Conservation (phyloP, 2,329 filamentous ascomycete genomes). For the Sarocladiaceae sp. region DNA sequence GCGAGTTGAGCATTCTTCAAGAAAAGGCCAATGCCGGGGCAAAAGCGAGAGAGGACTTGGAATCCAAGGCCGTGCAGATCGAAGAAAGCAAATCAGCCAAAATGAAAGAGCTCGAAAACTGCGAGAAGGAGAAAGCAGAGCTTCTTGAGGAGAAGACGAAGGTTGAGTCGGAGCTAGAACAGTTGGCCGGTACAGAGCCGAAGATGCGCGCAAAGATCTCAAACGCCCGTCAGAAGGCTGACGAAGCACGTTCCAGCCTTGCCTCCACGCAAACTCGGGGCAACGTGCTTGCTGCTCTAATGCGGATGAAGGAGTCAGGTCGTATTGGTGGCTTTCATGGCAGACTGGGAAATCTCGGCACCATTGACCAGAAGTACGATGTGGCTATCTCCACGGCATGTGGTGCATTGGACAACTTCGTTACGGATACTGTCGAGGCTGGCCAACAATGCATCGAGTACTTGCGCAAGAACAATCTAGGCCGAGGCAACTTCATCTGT, state of each 20-base stretch:
- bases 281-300: slow-evolving; percentile 83
- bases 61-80: slow-evolving; percentile 70
- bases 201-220: slow-evolving; percentile 80
- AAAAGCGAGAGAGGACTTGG: slow-evolving; percentile 74
- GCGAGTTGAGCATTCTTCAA: slow-evolving; percentile 83
- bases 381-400: slow-evolving; percentile 98
- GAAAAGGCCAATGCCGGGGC: slow-evolving; percentile 86
- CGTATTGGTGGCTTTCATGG: slow-evolving; percentile 97
- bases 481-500: slow-evolving; percentile 93
- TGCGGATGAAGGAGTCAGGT: slow-evolving; percentile 92
- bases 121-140: slow-evolving; percentile 63
- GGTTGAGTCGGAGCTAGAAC: slow-evolving; percentile 64
- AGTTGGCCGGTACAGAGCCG: slow-evolving; percentile 71
- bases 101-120: slow-evolving; percentile 66
- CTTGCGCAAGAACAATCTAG: slow-evolving; percentile 92
- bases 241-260: slow-evolving; percentile 87
- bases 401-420: slow-evolving; percentile 85
- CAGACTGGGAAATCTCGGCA: slow-evolving; percentile 85
- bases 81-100: slow-evolving; percentile 67
- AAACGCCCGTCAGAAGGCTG: slow-evolving; percentile 85
- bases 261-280: slow-evolving; percentile 87
- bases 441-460: slow-evolving; percentile 98
- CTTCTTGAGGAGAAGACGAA: slow-evolving; percentile 70
- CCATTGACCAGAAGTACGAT: slow-evolving; percentile 91
- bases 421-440: slow-evolving; percentile 91